Base-by-base conservation (phyloP, 495 filamentous ascomycete genomes). In the Staphylotrichum longicolle region DNA sequence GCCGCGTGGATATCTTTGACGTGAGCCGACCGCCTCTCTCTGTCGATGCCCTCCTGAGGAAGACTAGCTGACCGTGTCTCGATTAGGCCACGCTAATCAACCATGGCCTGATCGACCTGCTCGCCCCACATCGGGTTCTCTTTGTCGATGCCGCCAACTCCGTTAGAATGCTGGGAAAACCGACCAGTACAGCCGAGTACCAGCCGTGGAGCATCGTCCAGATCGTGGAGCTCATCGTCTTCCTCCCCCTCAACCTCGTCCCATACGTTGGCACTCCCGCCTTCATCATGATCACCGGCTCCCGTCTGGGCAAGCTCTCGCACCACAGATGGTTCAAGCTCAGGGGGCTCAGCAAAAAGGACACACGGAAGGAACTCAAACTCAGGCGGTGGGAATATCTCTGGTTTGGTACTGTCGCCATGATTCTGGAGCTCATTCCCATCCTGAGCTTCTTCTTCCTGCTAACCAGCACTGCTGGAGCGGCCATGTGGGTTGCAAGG, bases 1-100 rank as follows among this genome's bases (percentile, higher is more conserved):
- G 86, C 9, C 82, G 96, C 3, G 82, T 94, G n/a, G 91, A 98
- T 68, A 90, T 91, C 7, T 98, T 98, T 63, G 94, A 98, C 75
- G 91, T 87, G 57, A 80, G 87, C 53, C 12, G 5, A 35, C 40
- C 44, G 37, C 67, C 80, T 5, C 33, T 80, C 3, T 2, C 55
- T 68, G 67, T 15, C 49, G 27, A 33, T 27, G 20, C 5, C 5
- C 9, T 39, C 46, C 30, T 52, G 53, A 14, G 37, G 50, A 63
- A 34, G 57, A 46, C 3, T 0, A 46, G 40, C 63, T 68, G 40
- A 67, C 45, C 0, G 4, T 15, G 27, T 32, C 3, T 54, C 12
- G 7, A 5, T 15, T 46, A 81, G 79, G 79, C 79, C 7, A 77
- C 72, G 3, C 70, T 83, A 9, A 76, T 83, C 60, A 77, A 81